phyloP scores from a whole-genome alignment of 2,329 filamentous ascomycete genomes.

The Alternaria angustiovoidea region DNA sequence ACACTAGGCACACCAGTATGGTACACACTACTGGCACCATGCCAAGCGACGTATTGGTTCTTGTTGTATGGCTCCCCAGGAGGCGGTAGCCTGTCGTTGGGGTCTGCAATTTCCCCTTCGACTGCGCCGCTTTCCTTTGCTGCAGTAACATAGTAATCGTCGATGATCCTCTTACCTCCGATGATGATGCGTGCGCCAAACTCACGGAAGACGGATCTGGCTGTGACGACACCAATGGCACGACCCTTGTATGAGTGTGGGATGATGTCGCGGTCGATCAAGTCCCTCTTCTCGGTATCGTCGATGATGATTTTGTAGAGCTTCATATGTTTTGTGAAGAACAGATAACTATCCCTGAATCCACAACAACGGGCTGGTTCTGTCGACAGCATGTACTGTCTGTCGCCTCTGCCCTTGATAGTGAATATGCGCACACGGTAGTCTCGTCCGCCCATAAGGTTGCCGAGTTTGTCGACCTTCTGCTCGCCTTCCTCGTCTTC shows the following conservation, averaged over 20 bases:
- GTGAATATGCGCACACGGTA: constrained; percentile 97
- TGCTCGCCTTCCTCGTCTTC: constrained; percentile 87
- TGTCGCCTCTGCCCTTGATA: constrained; percentile 79
- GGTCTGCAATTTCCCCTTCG: constrained; percentile 91
- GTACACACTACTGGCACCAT: constrained; percentile 94
- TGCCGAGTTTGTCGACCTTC: constrained; percentile 91
- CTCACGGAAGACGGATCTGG: constrained; percentile 94
- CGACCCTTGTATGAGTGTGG: constrained; percentile 98
- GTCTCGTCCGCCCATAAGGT: constrained; percentile 82
- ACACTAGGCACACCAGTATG: constrained; percentile 81
- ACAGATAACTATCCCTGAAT: constrained; percentile 96
- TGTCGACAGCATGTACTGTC: constrained; percentile 97
- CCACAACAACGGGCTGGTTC: constrained; percentile 96
- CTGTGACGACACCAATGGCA: constrained; percentile 95
- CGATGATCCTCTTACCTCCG: constrained; percentile 82
- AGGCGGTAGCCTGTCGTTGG: constrained; percentile 78
- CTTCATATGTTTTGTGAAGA: constrained; percentile 97
- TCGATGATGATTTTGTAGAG: constrained; percentile 98
- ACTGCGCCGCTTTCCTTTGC: constrained; percentile 78
- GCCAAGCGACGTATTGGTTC: constrained; percentile 99
- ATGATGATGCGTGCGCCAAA: constrained; percentile 95
- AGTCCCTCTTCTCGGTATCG: constrained; percentile 94
- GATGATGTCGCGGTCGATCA: constrained; percentile 95
- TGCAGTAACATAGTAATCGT: constrained; percentile 86
- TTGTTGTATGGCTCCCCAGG: constrained; percentile 93